Percentiles rank a stretch among this genome's conserved stretches.
These are phyloP conservation scores for Nephelium lappaceum DNA, from an alignment of 345 rosid genomes.

Conservation along the genomic window DNA sequence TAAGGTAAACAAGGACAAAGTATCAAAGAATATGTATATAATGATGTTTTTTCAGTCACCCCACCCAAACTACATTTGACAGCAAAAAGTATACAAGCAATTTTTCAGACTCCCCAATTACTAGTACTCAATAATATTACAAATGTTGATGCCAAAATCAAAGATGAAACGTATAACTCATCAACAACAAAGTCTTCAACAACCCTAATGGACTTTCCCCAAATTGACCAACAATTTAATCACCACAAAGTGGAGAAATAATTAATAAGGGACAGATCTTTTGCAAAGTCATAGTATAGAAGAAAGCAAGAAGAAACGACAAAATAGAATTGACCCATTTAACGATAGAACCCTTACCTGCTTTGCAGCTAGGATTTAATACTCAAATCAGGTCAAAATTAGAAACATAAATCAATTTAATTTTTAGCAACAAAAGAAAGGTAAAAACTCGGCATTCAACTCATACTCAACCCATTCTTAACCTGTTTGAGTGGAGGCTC, in stretches of 20 bases:
- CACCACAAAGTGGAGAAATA: neutral
- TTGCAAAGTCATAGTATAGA: neutral
- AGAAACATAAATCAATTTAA: neutral
- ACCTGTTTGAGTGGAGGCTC: conserved; percentile 27
- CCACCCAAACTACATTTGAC: too few species aligned
- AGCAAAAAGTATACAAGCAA: too few species aligned
- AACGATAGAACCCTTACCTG: neutral
- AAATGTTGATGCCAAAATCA: neutral
- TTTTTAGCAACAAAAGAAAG: neutral
- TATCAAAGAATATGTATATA: too few species aligned
- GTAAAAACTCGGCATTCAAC: neutral
- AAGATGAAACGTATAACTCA: neutral
- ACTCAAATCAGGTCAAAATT: neutral
- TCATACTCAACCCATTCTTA: neutral
- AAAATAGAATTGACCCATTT: neutral
- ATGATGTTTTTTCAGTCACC: too few species aligned
- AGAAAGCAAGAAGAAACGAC: neutral
- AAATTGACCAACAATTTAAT: neutral
- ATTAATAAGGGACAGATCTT: neutral
- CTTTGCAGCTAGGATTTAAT: neutral
- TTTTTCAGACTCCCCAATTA: neutral
- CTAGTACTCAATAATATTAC: neutral
- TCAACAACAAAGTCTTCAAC: neutral
- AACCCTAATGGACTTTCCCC: neutral
- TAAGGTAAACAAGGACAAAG: too few species aligned